Evolutionary conservation across 257 asterid species (phyloP), one percentile per base, ranked within the genome.

Genomic region (Galeopsis tetrahit): DNA sequence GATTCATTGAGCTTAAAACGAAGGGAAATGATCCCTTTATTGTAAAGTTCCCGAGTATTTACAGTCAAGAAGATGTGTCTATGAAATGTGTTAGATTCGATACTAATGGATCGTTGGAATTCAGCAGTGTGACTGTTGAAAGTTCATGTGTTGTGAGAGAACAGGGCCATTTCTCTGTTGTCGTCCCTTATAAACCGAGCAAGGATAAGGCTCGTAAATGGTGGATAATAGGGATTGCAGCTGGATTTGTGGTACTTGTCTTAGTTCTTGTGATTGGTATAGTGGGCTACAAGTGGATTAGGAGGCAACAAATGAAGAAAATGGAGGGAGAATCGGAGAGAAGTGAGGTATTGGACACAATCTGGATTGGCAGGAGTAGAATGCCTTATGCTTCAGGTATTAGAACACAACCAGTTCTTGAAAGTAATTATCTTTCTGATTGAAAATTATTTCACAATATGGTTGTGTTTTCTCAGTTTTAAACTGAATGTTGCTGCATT

Each of bases 291-390:
- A 83, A 55, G 76, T 53, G 81, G 61, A 39, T 72, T 71, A 74
- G 60, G 13, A 43, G 71, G 79, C 77, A 68, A 51, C 79, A 63
- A 79, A 76, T 86, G 1, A 57, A 49, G 70, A 80, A 60, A 75
- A 84, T 88, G 96, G 94, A 84, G 77, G 79, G 33, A 67, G 80
- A 82, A 71, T 70, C 94, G 3, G 96, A 85, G 68, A 79, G 82
- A 71, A 78, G 80, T 75, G 96, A 80, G 73, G 90, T 46, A 6
- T 77, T 92, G 82, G 96, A 83, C 34, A 76, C 85, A 6, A 69
- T 78, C 48, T 88, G 96, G 96, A 74, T 92, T 71, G 96, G 96
- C 32, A 70, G 78, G 36, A 92, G 96, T 73, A 90, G 87, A 80
- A 87, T 92, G 96, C 96, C 96, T 64, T 75, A 79, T 36, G 96